Evolutionary conservation across 306 rosid species (phyloP), one percentile per base, ranked within the genome.

Genomic region (Medicago ruthenica): DNA sequence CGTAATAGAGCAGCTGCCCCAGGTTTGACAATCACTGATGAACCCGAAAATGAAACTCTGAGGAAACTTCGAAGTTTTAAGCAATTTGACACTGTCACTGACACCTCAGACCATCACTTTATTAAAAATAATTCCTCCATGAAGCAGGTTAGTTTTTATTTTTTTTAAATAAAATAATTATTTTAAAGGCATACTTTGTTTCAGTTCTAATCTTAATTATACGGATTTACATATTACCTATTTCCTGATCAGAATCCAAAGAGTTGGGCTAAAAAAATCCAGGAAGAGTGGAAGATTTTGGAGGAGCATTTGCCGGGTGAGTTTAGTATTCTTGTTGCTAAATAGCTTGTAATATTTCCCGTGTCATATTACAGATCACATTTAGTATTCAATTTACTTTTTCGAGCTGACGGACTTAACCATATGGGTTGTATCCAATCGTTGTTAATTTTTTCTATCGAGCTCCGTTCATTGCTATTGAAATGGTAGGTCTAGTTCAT

Each of bases 231-330:
- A 27, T 14, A 58, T n/a, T 8, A 69, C 73, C 71, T 59, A 45
- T 54, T 79, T 87, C 69, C 80, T 75, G 61, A 77, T 66, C 89
- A 92, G 97, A 13, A 45, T 45, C 51, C 16, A 13, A 79, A 78
- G 79, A 84, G 40, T 39, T 90, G 97, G 96, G 87, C 88, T 14
- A 63, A 92, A 87, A 74, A 79, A 84, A 84, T 92, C 78, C 92
- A 92, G 83, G 92, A 88, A 31, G 93, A 92, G 69, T 90, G 97
- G 97, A 88, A 81, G 85, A 90, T 82, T 62, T 83, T 90, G 77
- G 85, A 92, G 83, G 87, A 88, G 76, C 96, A 92, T 87, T 82
- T 92, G 69, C 96, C 97, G 15, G 93, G 97, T 90, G 75, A 84
- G 83, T 45, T 58, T 61, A 58, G 67, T 45, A 16, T 65, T 74